A percentile compares a stretch with the other conserved stretches of the same genome.
Conservation (phyloP, 768 basidiomycete genomes). For the Cystofilobasidium macerans region DNA sequence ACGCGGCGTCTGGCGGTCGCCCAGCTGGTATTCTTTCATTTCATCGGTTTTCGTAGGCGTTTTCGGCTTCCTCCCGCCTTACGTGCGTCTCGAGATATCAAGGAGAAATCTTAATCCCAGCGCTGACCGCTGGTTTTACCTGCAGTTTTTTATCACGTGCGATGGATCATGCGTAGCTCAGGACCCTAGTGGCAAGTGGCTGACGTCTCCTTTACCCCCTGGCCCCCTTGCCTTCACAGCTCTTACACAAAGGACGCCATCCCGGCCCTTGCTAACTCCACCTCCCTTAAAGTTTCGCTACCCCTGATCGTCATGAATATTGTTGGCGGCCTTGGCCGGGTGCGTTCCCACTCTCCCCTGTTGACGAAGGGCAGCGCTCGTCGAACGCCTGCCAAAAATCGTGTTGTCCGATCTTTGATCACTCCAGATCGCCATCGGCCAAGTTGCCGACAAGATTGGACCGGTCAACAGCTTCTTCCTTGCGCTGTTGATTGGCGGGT, state of each 20-base stretch:
- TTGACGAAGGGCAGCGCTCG: not conserved
- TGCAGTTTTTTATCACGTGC: no score
- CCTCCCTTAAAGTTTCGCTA: not conserved
- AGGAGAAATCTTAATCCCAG: no score
- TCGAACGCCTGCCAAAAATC: not conserved
- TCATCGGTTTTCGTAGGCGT: constrained; percentile 4
- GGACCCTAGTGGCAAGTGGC: no score
- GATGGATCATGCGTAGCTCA: no score
- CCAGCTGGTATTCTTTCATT: constrained; percentile 7
- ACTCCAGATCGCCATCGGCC: constrained; percentile 5
- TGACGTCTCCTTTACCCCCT: not conserved
- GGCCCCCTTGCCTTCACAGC: not conserved
- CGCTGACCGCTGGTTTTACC: no score
- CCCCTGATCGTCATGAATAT: constrained; percentile 19
- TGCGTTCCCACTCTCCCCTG: not conserved
- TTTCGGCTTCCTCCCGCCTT: constrained; percentile 12
- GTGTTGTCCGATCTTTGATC: not conserved
- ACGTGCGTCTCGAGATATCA: no score
- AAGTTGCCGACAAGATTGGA: constrained; percentile 2
- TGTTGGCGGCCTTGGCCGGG: constrained; percentile 1
- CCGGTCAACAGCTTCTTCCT: constrained; percentile 12
- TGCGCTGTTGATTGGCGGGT: constrained; percentile 14
- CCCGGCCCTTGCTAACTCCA: not conserved
- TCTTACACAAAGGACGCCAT: constrained; percentile 4
- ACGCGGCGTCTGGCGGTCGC: not conserved